These are phyloP conservation scores for Gastrolobium bilobum DNA, from an alignment of 306 rosid genomes.

Conservation along the genomic window DNA sequence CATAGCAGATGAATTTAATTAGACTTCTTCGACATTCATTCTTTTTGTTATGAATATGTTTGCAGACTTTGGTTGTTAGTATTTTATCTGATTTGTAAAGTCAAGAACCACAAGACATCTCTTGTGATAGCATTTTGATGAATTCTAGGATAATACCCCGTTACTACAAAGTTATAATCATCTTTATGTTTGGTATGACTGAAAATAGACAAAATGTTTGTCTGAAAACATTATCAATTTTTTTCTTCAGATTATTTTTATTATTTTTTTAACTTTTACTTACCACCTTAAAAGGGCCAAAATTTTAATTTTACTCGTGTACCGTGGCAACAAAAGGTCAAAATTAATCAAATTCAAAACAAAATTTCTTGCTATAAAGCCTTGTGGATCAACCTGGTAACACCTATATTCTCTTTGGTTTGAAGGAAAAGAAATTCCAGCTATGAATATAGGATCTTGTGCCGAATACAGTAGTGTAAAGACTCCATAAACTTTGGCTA, in stretches of 20 bases:
- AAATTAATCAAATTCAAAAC: neutral
- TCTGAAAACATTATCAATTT: neutral
- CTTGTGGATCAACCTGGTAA: neutral
- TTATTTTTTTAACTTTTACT: conserved; percentile 3
- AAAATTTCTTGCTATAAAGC: neutral
- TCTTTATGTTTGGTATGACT: neutral
- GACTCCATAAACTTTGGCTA: conserved; percentile 30
- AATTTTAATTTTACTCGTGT: neutral
- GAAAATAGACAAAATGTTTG: conserved; percentile 2
- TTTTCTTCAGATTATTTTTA: neutral
- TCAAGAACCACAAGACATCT: conserved; percentile 8
- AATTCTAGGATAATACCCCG: neutral
- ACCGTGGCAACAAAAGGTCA: neutral
- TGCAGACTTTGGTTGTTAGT: conserved; percentile 4
- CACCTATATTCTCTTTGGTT: neutral
- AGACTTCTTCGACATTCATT: neutral
- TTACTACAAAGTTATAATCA: neutral
- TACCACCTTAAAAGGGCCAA: neutral
- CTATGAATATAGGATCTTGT: conserved; percentile 25
- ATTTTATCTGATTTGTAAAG: neutral
- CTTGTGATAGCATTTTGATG: conserved; percentile 16
- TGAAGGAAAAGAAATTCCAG: neutral
- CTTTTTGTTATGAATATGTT: neutral
- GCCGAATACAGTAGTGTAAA: conserved; percentile 31
- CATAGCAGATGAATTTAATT: neutral